Evolutionary conservation across 495 filamentous ascomycete species (phyloP).

Genomic region (Lentithecium fluviatile): DNA sequence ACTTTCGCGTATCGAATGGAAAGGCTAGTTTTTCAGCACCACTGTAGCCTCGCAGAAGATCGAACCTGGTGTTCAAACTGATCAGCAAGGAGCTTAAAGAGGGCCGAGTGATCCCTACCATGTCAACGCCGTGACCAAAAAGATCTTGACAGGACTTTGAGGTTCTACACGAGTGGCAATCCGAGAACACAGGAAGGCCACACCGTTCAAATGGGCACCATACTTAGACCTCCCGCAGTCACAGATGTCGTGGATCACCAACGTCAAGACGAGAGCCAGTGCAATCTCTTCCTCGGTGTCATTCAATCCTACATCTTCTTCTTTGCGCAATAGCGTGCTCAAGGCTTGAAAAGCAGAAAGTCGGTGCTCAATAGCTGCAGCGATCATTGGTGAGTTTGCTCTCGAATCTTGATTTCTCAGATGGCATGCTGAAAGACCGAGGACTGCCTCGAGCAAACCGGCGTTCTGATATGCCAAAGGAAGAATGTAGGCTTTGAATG

Average conservation of each 20-base stretch:
- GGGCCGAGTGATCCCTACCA: neutral
- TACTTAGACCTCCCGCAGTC: conserved; percentile 9
- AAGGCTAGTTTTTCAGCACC: conserved; percentile 11
- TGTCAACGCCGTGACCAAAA: conserved; percentile 8
- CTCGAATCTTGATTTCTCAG: neutral
- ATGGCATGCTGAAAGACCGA: conserved; percentile 10
- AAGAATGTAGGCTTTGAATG: conserved; percentile 1
- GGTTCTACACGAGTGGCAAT: neutral
- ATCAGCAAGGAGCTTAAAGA: neutral
- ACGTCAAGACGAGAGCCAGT: conserved; percentile 1
- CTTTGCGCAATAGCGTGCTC: neutral
- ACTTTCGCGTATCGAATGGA: conserved; percentile 1
- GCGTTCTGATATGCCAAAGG: neutral
- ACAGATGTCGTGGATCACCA: conserved; percentile 11
- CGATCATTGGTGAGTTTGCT: neutral
- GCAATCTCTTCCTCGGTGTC: conserved; percentile 8
- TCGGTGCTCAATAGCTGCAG: conserved; percentile 2
- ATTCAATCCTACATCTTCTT: neutral
- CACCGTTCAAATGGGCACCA: conserved; percentile 10
- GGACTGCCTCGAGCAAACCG: conserved; percentile 1
- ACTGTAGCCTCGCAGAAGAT: conserved; percentile 9
- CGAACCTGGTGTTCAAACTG: neutral
- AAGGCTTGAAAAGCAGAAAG: conserved; percentile 3
- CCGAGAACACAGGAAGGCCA: conserved; percentile 6
- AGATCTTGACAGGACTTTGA: neutral